Evolutionary conservation across 345 rosid species (phyloP).

Genomic region (Durio zibethinus): DNA sequence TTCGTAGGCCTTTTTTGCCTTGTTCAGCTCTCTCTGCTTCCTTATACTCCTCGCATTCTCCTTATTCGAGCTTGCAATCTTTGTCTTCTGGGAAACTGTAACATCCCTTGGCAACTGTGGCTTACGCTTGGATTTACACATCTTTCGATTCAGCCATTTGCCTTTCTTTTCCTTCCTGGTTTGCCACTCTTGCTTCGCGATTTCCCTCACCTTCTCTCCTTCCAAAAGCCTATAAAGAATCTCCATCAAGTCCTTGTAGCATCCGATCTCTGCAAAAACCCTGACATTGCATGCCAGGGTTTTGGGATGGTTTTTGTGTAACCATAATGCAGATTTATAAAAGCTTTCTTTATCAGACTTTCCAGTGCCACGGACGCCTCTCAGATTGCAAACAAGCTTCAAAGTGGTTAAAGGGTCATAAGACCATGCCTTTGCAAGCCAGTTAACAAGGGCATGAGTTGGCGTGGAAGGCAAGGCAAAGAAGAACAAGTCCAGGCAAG

Average conservation of each 20-base stretch:
- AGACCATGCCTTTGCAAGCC: slow-evolving; percentile 15
- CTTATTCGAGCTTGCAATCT: background rate
- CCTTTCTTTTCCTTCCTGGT: background rate
- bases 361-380: slow-evolving; percentile 20
- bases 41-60: background rate
- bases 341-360: slow-evolving; percentile 27
- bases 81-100: background rate
- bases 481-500: slow-evolving; percentile 32
- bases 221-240: slow-evolving; percentile 24
- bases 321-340: slow-evolving; percentile 20
- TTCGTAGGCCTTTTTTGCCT: background rate
- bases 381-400: slow-evolving; percentile 24
- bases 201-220: background rate
- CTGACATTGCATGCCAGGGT: slow-evolving; percentile 25
- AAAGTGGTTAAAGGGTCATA: slow-evolving; percentile 24
- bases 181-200: background rate
- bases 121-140: background rate
- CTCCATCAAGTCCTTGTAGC: slow-evolving; percentile 27
- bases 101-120: background rate
- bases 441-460: background rate
- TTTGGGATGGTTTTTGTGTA: slow-evolving; percentile 21
- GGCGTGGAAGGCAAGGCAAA: slow-evolving; percentile 20
- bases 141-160: background rate
- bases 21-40: background rate
- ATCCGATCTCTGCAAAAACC: slow-evolving; percentile 14